Conservation (phyloP, 495 filamentous ascomycete genomes). For the Rostrohypoxylon terebratum region DNA sequence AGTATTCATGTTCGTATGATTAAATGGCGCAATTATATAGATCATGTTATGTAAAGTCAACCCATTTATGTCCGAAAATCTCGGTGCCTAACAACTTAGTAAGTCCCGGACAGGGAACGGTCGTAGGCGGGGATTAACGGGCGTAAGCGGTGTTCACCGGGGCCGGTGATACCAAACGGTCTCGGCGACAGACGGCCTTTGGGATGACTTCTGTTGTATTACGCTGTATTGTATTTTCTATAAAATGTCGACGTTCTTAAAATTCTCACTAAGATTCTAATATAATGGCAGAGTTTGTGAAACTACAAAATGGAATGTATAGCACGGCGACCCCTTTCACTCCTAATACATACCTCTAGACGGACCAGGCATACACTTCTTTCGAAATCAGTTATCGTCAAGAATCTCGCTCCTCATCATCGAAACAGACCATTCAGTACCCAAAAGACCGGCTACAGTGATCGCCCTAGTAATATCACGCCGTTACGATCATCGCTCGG, state of each 20-base stretch:
- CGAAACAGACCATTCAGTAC: slow-evolving; percentile 1
- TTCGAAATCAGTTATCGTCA: not conserved
- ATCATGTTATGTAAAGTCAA: not conserved
- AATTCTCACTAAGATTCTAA: not conserved
- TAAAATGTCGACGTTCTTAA: not conserved
- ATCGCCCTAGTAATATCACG: not conserved
- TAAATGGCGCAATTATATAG: too few species aligned
- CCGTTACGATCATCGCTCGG: slow-evolving; percentile 17
- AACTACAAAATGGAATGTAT: slow-evolving; percentile 4
- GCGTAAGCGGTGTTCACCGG: slow-evolving; percentile 19
- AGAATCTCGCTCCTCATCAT: not conserved
- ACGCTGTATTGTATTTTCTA: not conserved
- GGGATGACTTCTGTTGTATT: not conserved
- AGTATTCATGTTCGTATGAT: too few species aligned
- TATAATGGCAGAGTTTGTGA: not conserved
- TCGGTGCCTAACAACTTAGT: too few species aligned
- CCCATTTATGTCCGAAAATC: not conserved
- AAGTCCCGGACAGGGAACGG: not conserved
- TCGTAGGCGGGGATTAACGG: slow-evolving; percentile 18
- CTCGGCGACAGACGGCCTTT: slow-evolving; percentile 10
- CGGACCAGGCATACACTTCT: not conserved
- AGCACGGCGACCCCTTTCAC: not conserved
- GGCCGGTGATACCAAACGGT: slow-evolving; percentile 19
- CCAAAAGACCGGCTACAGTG: not conserved
- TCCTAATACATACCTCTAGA: not conserved